A percentile compares a stretch with the other conserved stretches of the same genome.
phyloP scores from a whole-genome alignment of 441 rosid genomes.

The Hypseocharis bilobata region DNA sequence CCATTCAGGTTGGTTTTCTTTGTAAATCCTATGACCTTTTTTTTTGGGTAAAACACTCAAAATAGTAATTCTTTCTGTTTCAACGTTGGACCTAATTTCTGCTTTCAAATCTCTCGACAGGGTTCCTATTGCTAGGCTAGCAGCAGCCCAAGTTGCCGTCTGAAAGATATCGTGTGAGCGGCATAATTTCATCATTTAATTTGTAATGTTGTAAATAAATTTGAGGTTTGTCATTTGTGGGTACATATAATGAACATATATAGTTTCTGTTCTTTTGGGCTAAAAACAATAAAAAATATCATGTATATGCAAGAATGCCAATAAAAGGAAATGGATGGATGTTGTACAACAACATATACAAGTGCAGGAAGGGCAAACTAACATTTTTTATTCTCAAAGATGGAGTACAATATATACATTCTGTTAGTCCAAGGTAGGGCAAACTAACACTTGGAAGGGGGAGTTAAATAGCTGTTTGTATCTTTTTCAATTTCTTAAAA shows the following conservation, averaged over 20 bases:
- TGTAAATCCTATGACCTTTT: background rate
- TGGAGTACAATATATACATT: no score
- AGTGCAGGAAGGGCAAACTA: no score
- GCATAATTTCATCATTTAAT: background rate
- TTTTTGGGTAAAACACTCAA: background rate
- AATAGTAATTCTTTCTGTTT: background rate
- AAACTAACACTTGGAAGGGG: no score
- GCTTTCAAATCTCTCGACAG: conserved; percentile 26
- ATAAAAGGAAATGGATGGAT: no score
- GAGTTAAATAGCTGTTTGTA: no score
- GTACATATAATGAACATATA: background rate
- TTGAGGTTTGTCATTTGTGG: background rate
- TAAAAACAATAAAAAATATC: no score
- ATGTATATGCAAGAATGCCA: no score
- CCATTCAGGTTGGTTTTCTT: conserved; percentile 64
- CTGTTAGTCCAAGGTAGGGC: no score
- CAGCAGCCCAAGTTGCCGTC: conserved; percentile 80
- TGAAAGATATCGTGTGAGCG: conserved; percentile 22
- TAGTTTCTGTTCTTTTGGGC: no score
- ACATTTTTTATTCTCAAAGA: no score
- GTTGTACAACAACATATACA: no score
- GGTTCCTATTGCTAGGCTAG: conserved; percentile 95
- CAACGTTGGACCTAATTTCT: background rate
- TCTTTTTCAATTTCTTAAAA: no score
- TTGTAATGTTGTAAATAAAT: conserved; percentile 23